Evolutionary conservation across 345 rosid species (phyloP).

Genomic region (Salix suchowensis): DNA sequence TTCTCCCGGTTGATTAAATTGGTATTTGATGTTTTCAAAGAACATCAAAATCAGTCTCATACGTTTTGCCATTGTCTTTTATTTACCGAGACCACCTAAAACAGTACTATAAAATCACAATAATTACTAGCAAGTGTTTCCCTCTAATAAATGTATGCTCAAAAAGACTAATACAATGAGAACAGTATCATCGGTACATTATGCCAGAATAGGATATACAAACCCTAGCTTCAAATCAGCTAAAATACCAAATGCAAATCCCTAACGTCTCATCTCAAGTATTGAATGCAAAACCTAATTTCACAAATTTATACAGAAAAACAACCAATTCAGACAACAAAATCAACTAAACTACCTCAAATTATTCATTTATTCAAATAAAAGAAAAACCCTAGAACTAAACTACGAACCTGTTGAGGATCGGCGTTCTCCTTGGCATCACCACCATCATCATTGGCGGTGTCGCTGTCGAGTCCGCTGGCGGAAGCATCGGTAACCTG

Average conservation of each 20-base stretch:
- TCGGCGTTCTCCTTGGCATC: conserved; percentile 48
- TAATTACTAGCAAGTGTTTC: not conserved
- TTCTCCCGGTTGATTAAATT: not conserved
- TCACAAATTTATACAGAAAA: not conserved
- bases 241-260: not conserved
- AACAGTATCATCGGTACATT: not conserved
- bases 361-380: not conserved
- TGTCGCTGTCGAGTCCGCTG: conserved; percentile 29
- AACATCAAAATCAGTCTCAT: not conserved
- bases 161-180: not conserved
- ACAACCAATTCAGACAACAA: not conserved
- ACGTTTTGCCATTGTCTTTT: not conserved
- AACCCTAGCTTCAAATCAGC: not conserved
- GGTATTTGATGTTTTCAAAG: not conserved
- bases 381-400: not conserved
- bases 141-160: not conserved
- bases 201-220: not conserved
- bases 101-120: not conserved
- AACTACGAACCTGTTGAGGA: conserved; percentile 36
- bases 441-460: conserved; percentile 30
- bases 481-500: not conserved
- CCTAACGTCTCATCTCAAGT: not conserved
- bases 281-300: not conserved
- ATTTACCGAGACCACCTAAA: not conserved
- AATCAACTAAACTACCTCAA: not conserved